Evolutionary conservation across 139 green algal genomes (phyloP).

Genomic region (Chloropicon primus): DNA sequence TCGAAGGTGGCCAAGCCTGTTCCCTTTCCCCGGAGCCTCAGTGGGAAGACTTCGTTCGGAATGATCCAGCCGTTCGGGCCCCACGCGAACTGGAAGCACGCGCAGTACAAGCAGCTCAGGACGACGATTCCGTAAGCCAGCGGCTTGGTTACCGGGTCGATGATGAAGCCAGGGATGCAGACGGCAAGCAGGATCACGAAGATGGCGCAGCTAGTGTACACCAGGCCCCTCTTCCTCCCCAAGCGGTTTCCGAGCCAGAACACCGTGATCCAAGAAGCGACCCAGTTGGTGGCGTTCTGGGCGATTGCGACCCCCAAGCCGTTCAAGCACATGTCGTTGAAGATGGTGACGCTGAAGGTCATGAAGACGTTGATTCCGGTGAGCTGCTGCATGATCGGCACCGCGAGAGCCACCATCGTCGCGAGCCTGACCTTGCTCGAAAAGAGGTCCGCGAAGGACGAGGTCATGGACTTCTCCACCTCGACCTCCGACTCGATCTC

Average conservation of each 20-base stretch:
- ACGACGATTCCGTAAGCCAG: not conserved
- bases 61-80: not conserved
- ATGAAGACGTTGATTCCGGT: not conserved
- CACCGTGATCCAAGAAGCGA: not conserved
- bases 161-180: not conserved
- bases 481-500: conserved; percentile 3
- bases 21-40: not conserved
- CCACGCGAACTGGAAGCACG: not conserved
- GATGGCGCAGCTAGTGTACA: not conserved
- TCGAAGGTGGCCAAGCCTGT: not conserved
- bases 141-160: not conserved
- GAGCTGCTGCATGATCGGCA: not conserved
- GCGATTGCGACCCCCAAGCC: not conserved
- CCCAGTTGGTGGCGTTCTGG: not conserved
- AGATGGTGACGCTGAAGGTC: not conserved
- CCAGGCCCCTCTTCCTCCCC: not conserved
- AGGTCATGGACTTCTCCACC: not conserved
- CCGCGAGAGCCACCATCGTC: not conserved
- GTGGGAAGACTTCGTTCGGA: not conserved
- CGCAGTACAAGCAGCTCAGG: not conserved
- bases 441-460: not conserved
- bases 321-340: not conserved
- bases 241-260: not conserved
- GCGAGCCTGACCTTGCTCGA: not conserved
- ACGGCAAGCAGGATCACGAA: not conserved